These are phyloP conservation scores for Solanum bulbocastanum DNA, from an alignment of 257 asterid genomes.

Conservation along the genomic window DNA sequence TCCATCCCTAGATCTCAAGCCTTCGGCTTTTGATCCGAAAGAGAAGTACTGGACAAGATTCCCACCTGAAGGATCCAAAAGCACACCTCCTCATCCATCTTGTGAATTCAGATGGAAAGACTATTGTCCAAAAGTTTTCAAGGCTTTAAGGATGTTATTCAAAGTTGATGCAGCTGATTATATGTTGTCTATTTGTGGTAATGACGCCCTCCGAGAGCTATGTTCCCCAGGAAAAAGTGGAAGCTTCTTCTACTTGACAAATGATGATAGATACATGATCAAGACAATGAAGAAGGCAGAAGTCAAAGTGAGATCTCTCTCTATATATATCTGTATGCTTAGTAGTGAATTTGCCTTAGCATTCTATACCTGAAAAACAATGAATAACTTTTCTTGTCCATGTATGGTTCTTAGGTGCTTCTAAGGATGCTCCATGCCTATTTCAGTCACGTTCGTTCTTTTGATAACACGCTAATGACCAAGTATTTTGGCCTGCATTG, in stretches of 20 bases:
- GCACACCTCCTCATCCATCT: conserved; percentile 1
- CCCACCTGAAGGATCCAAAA: conserved; percentile 7
- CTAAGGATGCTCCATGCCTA: conserved; percentile 37
- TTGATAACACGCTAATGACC: conserved; percentile 15
- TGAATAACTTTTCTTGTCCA: not conserved
- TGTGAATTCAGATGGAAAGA: conserved; percentile 11
- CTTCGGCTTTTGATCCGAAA: conserved; percentile 1
- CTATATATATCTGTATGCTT: not conserved
- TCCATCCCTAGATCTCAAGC: conserved; percentile 3
- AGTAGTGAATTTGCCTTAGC: not conserved
- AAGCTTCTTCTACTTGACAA: conserved; percentile 1
- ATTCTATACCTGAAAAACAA: not conserved
- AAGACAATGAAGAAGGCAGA: conserved; percentile 10
- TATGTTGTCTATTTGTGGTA: conserved; percentile 4
- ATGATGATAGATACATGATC: conserved; percentile 7
- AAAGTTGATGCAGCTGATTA: conserved; percentile 6
- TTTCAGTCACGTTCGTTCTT: conserved; percentile 23
- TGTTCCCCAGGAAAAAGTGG: conserved; percentile 11
- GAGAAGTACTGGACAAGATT: conserved; percentile 6
- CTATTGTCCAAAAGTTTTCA: conserved; percentile 8
- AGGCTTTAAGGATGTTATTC: conserved; percentile 9
- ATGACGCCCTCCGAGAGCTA: conserved; percentile 5
- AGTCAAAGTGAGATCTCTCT: conserved; percentile 4
- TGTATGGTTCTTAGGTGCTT: conserved; percentile 17
- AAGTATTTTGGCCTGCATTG: conserved; percentile 39